A percentile compares a stretch with the other conserved stretches of the same genome.
Conservation (phyloP, 352 stramenopile species). For the Blastocystis sp. region DNA sequence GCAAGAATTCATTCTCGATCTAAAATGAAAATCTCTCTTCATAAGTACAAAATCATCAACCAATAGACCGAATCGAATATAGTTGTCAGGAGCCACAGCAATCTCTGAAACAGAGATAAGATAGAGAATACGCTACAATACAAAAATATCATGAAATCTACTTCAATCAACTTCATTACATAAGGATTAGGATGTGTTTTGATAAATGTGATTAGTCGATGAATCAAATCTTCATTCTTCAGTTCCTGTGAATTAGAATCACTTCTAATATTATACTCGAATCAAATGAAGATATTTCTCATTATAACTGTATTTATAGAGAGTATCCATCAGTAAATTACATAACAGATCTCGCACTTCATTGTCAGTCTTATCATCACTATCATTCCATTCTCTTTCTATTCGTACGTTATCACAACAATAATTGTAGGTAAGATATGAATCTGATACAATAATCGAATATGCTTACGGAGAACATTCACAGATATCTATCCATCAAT, state of each 20-base stretch:
- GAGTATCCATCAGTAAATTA: neutral
- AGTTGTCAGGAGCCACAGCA: constrained; percentile 10
- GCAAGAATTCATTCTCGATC: constrained; percentile 1
- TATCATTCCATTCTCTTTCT: neutral
- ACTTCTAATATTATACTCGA: neutral
- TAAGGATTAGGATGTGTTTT: neutral
- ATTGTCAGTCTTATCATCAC: neutral
- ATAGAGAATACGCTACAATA: constrained; percentile 7
- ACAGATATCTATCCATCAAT: neutral
- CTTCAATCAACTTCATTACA: neutral
- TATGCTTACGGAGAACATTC: neutral
- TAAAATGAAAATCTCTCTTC: neutral
- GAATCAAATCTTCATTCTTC: neutral
- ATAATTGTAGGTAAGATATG: neutral
- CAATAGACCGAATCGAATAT: neutral
- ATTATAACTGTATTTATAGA: constrained; percentile 27
- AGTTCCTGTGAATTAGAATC: neutral
- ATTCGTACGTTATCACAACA: neutral
- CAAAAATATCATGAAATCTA: too few species aligned
- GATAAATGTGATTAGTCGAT: neutral
- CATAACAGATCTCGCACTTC: neutral
- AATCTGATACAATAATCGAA: neutral
- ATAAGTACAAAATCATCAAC: neutral
- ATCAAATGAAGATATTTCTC: neutral
- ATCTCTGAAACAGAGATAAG: constrained; percentile 7